A percentile compares a stretch with the other conserved stretches of the same genome.
Evolutionary conservation across 2,329 filamentous ascomycete genomes (phyloP).

Genomic region (Orbilia brochopaga): DNA sequence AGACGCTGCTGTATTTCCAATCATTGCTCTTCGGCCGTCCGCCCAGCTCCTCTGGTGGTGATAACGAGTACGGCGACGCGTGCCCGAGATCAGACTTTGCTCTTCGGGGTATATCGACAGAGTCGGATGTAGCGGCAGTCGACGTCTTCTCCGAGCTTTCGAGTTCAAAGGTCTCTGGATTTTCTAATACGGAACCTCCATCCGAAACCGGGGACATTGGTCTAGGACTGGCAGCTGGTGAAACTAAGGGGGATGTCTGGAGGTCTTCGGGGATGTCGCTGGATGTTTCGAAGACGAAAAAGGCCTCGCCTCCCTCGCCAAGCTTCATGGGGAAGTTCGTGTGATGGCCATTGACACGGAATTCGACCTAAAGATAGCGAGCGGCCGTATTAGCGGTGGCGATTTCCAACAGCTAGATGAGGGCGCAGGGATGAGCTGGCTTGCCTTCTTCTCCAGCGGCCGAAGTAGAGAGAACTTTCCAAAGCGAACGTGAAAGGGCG

Average conservation of each 20-base stretch:
- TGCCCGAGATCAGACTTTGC: conserved; percentile 62
- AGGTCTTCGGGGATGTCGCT: conserved; percentile 89
- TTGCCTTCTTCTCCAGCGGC: conserved; percentile 89
- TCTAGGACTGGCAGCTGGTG: conserved; percentile 80
- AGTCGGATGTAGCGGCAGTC: conserved; percentile 52
- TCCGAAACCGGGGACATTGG: conserved; percentile 54
- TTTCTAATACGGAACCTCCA: conserved; percentile 57
- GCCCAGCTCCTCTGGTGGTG: conserved; percentile 56
- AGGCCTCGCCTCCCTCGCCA: conserved; percentile 94
- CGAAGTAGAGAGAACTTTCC: conserved; percentile 96
- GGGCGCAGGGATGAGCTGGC: conserved; percentile 16
- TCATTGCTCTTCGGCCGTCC: conserved; percentile 56
- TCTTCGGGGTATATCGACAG: conserved; percentile 55
- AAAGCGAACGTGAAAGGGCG: conserved; percentile 97
- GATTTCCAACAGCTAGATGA: not conserved
- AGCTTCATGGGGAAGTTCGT: conserved; percentile 98
- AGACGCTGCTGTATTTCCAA: conserved; percentile 53
- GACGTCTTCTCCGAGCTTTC: conserved; percentile 52
- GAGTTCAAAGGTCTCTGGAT: conserved; percentile 63
- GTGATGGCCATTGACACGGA: conserved; percentile 88
- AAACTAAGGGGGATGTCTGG: conserved; percentile 92
- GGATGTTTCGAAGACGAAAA: conserved; percentile 97
- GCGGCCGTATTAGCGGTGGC: conserved; percentile 22
- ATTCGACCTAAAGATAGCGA: conserved; percentile 71
- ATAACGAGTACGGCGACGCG: conserved; percentile 58